phyloP scores from a whole-genome alignment of 371 early-diverging fungal genomes.

The Zancudomyces culisetae region DNA sequence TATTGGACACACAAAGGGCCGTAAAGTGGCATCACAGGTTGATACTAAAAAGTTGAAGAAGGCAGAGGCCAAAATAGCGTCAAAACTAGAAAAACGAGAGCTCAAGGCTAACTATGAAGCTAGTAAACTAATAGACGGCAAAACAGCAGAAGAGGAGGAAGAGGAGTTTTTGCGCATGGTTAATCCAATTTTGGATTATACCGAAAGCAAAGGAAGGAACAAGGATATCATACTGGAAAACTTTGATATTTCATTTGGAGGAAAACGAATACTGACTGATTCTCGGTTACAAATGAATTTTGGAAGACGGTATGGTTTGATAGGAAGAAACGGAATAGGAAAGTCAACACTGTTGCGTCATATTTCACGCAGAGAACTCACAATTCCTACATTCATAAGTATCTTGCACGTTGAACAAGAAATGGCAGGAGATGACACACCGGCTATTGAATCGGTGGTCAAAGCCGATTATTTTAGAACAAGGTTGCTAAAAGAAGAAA shows the following conservation, averaged over 20 bases:
- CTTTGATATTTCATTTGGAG: constrained; percentile 90
- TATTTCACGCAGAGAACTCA: constrained; percentile 76
- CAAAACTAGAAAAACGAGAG: constrained; percentile 71
- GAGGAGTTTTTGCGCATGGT: constrained; percentile 48
- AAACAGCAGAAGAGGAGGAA: constrained; percentile 33
- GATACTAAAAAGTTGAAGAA: constrained; percentile 76
- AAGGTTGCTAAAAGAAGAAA: constrained; percentile 68
- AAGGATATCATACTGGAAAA: constrained; percentile 90
- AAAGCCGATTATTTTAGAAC: constrained; percentile 90
- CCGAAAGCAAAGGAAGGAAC: constrained; percentile 57
- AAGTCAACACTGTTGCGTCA: constrained; percentile 94
- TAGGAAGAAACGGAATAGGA: constrained; percentile 97
- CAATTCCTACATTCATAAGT: constrained; percentile 68
- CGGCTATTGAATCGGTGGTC: constrained; percentile 72
- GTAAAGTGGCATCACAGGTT: constrained; percentile 55
- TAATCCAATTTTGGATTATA: constrained; percentile 68
- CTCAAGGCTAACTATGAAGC: constrained; percentile 54
- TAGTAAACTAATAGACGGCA: constrained; percentile 52
- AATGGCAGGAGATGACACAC: constrained; percentile 75
- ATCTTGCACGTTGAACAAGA: constrained; percentile 97
- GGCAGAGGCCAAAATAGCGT: constrained; percentile 80
- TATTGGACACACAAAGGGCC: constrained; percentile 17
- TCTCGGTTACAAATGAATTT: constrained; percentile 62
- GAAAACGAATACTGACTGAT: constrained; percentile 79
- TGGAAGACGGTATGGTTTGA: constrained; percentile 90